Conservation (phyloP, 208 protist genomes). For the Trypanosoma lewisi region DNA sequence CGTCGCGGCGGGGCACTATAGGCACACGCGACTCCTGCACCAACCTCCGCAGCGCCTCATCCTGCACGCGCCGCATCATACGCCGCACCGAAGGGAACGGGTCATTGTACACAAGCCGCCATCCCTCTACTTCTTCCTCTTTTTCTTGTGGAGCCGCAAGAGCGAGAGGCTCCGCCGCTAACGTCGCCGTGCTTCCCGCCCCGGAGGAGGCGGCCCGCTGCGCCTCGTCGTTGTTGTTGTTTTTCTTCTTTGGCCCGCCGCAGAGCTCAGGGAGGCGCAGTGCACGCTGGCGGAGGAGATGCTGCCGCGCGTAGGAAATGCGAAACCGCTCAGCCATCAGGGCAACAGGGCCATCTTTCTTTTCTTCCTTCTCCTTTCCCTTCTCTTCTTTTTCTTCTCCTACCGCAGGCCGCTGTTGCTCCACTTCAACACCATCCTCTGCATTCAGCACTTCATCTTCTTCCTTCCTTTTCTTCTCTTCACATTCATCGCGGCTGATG, state of each 20-base stretch:
- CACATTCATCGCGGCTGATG: neutral
- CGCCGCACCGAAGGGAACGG: conserved; percentile 17
- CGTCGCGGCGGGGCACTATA: neutral
- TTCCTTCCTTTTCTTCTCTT: neutral
- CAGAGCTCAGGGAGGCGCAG: neutral
- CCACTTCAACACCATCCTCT: conserved; percentile 7
- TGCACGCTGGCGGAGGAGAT: conserved; percentile 46
- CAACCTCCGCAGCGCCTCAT: conserved; percentile 17
- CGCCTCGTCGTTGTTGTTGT: neutral
- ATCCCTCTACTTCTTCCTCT: conserved; percentile 18
- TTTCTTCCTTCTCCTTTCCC: conserved; percentile 1
- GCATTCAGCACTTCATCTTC: conserved; percentile 1
- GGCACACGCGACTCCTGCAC: conserved; percentile 14
- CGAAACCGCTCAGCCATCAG: conserved; percentile 24
- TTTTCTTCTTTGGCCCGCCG: neutral
- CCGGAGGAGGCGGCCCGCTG: neutral
- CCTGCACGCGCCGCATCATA: conserved; percentile 30
- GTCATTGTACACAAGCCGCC: conserved; percentile 16
- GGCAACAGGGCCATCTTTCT: neutral
- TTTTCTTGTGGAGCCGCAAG: neutral
- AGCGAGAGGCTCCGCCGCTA: neutral
- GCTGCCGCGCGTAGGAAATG: conserved; percentile 35
- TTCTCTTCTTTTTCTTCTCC: neutral
- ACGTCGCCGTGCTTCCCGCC: neutral
- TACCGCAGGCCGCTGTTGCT: neutral